Conservation (phyloP, 805 yeast genomes). For the Lachancea sp. region DNA sequence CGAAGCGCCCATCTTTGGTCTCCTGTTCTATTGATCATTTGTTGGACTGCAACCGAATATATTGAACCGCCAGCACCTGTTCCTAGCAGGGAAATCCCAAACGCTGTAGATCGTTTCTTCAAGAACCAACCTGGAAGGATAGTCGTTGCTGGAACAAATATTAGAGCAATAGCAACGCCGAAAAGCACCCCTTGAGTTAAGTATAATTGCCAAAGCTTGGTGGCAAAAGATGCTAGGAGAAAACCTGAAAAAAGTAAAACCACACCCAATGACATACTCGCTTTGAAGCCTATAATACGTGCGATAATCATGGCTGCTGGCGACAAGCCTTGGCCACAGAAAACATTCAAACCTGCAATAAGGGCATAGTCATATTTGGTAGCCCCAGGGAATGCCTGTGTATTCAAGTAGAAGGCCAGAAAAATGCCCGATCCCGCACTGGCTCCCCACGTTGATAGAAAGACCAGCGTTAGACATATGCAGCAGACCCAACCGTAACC, state of each 20-base stretch:
- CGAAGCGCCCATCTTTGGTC: slow-evolving; percentile 44
- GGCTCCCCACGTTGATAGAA: slow-evolving; percentile 68
- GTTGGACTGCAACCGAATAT: slow-evolving; percentile 38
- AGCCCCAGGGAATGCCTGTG: slow-evolving; percentile 48
- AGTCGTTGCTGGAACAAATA: slow-evolving; percentile 53
- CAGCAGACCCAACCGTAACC: slow-evolving; percentile 67
- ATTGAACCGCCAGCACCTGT: slow-evolving; percentile 49
- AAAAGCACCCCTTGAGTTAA: slow-evolving; percentile 62
- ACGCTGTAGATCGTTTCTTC: slow-evolving; percentile 51
- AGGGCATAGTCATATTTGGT: slow-evolving; percentile 53
- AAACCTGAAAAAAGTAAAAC: slow-evolving; percentile 47
- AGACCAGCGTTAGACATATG: slow-evolving; percentile 43
- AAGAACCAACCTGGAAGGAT: slow-evolving; percentile 67
- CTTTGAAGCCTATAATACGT: slow-evolving; percentile 44
- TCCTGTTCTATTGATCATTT: slow-evolving; percentile 38
- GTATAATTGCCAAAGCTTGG: slow-evolving; percentile 57
- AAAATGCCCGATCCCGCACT: slow-evolving; percentile 60
- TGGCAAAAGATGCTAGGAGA: slow-evolving; percentile 54
- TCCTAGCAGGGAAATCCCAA: slow-evolving; percentile 45
- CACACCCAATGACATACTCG: slow-evolving; percentile 45
- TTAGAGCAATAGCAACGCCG: slow-evolving; percentile 46
- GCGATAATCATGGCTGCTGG: slow-evolving; percentile 49
- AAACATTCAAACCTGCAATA: slow-evolving; percentile 61
- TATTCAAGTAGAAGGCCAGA: slow-evolving; percentile 48
- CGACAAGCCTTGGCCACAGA: slow-evolving; percentile 48